phyloP scores from a whole-genome alignment of 176 grass and related monocot species.

The Paspalum vaginatum region DNA sequence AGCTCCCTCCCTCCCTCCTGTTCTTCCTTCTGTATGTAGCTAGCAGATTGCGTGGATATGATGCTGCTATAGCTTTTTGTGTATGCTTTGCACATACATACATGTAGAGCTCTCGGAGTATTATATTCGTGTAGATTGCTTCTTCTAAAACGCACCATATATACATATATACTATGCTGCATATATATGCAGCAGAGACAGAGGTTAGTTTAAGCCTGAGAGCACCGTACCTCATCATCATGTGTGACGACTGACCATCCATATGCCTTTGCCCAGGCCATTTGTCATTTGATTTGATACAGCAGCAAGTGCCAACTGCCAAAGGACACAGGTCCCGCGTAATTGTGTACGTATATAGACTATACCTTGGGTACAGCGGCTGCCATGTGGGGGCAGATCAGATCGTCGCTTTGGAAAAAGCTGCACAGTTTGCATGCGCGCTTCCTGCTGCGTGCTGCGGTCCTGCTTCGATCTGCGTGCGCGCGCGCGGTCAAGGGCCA shows the following conservation, averaged over 20 bases:
- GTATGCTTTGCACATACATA: neutral
- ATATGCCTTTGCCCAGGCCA: neutral
- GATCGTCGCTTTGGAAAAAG: conserved; percentile 35
- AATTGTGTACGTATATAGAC: neutral
- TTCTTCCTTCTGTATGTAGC: neutral
- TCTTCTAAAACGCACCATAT: neutral
- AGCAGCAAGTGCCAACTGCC: no score
- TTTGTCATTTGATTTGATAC: neutral
- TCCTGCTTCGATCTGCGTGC: conserved; percentile 26
- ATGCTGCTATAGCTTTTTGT: neutral
- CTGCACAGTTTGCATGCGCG: neutral
- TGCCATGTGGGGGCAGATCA: conserved; percentile 24
- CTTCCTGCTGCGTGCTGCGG: neutral
- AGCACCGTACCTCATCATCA: neutral
- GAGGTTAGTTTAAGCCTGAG: neutral
- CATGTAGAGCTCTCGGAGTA: neutral
- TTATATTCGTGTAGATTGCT: neutral
- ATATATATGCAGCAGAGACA: neutral
- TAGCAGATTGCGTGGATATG: neutral
- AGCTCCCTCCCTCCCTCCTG: no score
- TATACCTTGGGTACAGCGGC: neutral
- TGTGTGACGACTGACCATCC: neutral
- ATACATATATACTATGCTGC: neutral
- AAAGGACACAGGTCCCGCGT: neutral
- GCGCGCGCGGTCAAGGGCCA: conserved; percentile 11